These are phyloP conservation scores for Chrysanthemum seticuspe DNA, from an alignment of 129 eudicot genomes.

Conservation along the genomic window DNA sequence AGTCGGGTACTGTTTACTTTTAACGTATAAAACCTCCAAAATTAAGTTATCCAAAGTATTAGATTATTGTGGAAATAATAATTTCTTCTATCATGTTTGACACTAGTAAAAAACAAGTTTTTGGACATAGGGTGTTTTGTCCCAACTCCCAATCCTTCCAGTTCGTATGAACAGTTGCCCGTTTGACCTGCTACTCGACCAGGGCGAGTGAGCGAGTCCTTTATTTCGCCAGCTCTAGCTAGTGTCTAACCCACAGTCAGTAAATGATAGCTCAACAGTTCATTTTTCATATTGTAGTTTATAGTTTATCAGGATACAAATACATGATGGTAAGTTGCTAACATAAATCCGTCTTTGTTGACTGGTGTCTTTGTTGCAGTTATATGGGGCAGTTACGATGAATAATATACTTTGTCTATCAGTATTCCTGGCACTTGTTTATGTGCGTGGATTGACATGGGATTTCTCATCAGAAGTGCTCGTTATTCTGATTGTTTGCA, in stretches of 20 bases:
- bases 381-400: constrained; percentile 93
- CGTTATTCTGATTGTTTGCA: constrained; percentile 74
- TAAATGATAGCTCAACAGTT: constrained; percentile 3
- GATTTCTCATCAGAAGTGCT: constrained; percentile 90
- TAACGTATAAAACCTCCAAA: not conserved
- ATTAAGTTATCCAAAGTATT: not conserved
- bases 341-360: not conserved
- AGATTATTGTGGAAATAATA: not conserved
- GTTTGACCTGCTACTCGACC: too few relatives aligned
- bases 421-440: constrained; percentile 82
- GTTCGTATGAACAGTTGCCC: too few relatives aligned
- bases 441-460: constrained; percentile 74
- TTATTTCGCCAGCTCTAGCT: not conserved
- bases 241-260: not conserved
- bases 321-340: constrained; percentile 3
- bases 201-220: too few relatives aligned
- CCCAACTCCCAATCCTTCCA: too few relatives aligned
- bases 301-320: not conserved
- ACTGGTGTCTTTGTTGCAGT: constrained; percentile 38
- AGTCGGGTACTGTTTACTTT: not conserved
- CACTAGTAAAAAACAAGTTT: not conserved
- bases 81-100: not conserved
- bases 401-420: constrained; percentile 75
- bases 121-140: too few relatives aligned
- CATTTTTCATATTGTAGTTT: too few relatives aligned